Conservation (phyloP, 1,139 yeast species). For the Taiozyma sp. region DNA sequence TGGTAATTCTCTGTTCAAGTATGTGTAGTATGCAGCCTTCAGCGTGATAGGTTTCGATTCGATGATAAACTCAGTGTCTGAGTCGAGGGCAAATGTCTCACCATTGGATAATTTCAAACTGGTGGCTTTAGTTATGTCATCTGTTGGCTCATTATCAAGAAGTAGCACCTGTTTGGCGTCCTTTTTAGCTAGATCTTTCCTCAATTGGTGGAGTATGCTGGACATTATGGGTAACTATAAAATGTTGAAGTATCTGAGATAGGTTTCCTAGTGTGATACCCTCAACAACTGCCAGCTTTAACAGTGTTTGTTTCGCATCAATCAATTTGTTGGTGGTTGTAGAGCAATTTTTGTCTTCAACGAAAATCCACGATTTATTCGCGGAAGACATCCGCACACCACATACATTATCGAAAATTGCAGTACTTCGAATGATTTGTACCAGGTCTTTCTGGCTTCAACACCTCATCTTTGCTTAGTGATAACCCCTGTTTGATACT, state of each 20-base stretch:
- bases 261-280: neutral
- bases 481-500: too few species aligned
- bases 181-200: neutral
- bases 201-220: neutral
- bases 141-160: neutral
- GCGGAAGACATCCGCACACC: neutral
- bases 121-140: slow-evolving; percentile 26
- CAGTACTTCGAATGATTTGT: neutral
- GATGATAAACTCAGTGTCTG: slow-evolving; percentile 50
- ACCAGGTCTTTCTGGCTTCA: neutral
- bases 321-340: too few species aligned
- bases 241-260: too few species aligned
- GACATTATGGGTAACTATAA: neutral
- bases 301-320: neutral
- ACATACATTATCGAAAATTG: neutral
- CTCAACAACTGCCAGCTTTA: neutral
- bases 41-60: slow-evolving; percentile 49
- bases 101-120: slow-evolving; percentile 16
- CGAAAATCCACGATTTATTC: neutral
- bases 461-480: neutral
- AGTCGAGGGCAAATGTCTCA: slow-evolving; percentile 31
- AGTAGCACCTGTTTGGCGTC: neutral
- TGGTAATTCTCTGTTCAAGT: slow-evolving; percentile 68
- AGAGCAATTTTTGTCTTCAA: neutral
- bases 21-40: slow-evolving; percentile 69